Evolutionary conservation across 768 basidiomycete genomes (phyloP).

Genomic region (Kockovaella imperatae): DNA sequence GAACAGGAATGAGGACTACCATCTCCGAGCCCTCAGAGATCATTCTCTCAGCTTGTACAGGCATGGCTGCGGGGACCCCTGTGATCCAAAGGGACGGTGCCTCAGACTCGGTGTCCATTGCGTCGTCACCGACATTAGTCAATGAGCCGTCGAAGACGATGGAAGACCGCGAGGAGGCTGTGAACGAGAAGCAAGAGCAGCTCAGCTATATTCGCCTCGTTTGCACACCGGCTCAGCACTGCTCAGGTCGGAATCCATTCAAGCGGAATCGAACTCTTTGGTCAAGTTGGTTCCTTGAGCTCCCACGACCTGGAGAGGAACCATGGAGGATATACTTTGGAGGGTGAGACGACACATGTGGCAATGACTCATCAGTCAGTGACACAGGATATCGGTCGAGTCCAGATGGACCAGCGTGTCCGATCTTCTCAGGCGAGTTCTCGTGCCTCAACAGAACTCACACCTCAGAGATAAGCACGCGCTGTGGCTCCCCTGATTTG

Average conservation of each 20-base stretch:
- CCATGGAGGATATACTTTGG: constrained; percentile 17
- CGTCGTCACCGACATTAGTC: neutral
- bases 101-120: neutral
- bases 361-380: constrained; percentile 1
- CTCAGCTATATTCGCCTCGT: constrained; percentile 3
- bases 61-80: too few relatives aligned
- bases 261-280: constrained; percentile 19
- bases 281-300: constrained; percentile 17
- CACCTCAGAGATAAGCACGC: constrained; percentile 14
- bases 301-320: neutral
- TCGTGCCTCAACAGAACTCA: neutral
- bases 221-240: constrained; percentile 30
- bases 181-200: too few relatives aligned
- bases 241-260: constrained; percentile 17
- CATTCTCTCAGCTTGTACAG: constrained; percentile 1
- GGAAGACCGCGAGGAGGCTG: neutral
- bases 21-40: too few relatives aligned
- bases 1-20: too few relatives aligned
- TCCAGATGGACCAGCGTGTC: constrained; percentile 10
- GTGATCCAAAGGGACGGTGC: neutral
- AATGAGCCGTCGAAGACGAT: neutral
- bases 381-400: constrained; percentile 25
- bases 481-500: constrained; percentile 20
- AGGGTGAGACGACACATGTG: constrained; percentile 10
- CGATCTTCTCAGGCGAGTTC: constrained; percentile 21